Evolutionary conservation across 2,329 filamentous ascomycete genomes (phyloP).

Genomic region (Trichoderma semiorbis): DNA sequence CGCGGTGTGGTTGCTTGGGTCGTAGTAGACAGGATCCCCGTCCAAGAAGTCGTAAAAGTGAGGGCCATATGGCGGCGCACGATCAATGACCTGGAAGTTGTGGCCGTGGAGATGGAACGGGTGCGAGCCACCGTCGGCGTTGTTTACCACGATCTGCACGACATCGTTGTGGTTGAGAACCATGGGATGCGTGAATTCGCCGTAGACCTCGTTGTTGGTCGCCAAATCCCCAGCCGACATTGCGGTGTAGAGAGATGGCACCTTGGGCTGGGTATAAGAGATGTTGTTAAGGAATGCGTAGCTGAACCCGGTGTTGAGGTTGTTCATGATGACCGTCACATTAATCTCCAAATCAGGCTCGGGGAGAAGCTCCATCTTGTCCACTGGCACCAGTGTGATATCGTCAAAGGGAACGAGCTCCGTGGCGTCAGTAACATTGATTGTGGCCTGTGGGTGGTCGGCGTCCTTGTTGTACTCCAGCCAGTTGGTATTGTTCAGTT

Average conservation of each 20-base stretch:
- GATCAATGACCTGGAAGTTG: slow-evolving; percentile 29
- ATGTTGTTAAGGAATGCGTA: slow-evolving; percentile 60
- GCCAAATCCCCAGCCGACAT: slow-evolving; percentile 46
- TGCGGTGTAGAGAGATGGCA: slow-evolving; percentile 66
- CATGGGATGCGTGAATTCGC: slow-evolving; percentile 40
- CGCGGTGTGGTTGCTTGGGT: slow-evolving; percentile 22
- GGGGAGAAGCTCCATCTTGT: slow-evolving; percentile 46
- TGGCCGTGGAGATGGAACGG: slow-evolving; percentile 39
- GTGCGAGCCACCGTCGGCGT: slow-evolving; percentile 25
- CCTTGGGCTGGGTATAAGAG: slow-evolving; percentile 61
- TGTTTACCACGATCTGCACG: slow-evolving; percentile 17
- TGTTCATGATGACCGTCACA: slow-evolving; percentile 49
- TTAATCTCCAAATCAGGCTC: slow-evolving; percentile 49
- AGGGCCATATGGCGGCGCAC: neutral
- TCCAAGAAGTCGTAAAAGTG: neutral
- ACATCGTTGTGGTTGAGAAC: slow-evolving; percentile 17
- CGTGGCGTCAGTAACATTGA: slow-evolving; percentile 33
- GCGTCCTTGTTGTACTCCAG: slow-evolving; percentile 31
- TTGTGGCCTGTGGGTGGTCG: slow-evolving; percentile 24
- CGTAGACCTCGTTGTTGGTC: slow-evolving; percentile 15
- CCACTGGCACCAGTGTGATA: slow-evolving; percentile 48
- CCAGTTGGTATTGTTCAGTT: slow-evolving; percentile 42
- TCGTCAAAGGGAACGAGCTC: slow-evolving; percentile 58
- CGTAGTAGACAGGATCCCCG: slow-evolving; percentile 12
- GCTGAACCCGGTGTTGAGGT: slow-evolving; percentile 51